Evolutionary conservation across 306 rosid genomes (phyloP).

Genomic region (Carpinus viminea): DNA sequence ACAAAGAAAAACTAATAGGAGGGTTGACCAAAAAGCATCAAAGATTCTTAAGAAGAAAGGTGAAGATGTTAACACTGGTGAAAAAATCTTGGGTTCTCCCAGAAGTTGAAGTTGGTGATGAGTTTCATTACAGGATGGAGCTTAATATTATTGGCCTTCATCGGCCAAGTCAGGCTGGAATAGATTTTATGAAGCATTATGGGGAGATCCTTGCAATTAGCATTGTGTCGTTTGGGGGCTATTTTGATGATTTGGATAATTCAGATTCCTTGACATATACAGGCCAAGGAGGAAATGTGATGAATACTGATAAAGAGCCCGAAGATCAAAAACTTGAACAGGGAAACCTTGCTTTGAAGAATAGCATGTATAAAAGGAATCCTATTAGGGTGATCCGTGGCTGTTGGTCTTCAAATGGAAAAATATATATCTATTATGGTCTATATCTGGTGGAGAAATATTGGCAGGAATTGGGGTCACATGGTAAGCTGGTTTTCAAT

Average conservation of each 20-base stretch:
- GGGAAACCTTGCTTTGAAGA: constrained; percentile 92
- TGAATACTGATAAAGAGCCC: constrained; percentile 60
- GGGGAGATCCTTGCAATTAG: constrained; percentile 72
- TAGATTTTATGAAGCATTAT: constrained; percentile 63
- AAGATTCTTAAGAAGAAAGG: constrained; percentile 56
- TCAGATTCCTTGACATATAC: constrained; percentile 72
- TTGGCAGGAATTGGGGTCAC: constrained; percentile 87
- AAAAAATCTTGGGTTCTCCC: constrained; percentile 73
- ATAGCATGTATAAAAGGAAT: constrained; percentile 62
- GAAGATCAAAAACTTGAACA: constrained; percentile 94
- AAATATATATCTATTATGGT: constrained; percentile 79
- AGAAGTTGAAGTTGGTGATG: constrained; percentile 93
- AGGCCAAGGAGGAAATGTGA: constrained; percentile 91
- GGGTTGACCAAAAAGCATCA: constrained; percentile 67
- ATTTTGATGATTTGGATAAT: constrained; percentile 68
- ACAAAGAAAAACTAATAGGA: constrained; percentile 29
- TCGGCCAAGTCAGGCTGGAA: constrained; percentile 78
- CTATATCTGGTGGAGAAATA: constrained; percentile 61
- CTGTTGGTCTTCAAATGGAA: constrained; percentile 62
- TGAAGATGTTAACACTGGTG: constrained; percentile 60
- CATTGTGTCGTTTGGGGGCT: constrained; percentile 85
- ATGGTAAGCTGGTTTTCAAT: constrained; percentile 72
- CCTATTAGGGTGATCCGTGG: constrained; percentile 93
- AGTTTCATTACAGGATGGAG: constrained; percentile 84
- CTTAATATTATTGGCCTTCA: constrained; percentile 82